Evolutionary conservation across 306 rosid species (phyloP).

Genomic region (Rubus idaeus): DNA sequence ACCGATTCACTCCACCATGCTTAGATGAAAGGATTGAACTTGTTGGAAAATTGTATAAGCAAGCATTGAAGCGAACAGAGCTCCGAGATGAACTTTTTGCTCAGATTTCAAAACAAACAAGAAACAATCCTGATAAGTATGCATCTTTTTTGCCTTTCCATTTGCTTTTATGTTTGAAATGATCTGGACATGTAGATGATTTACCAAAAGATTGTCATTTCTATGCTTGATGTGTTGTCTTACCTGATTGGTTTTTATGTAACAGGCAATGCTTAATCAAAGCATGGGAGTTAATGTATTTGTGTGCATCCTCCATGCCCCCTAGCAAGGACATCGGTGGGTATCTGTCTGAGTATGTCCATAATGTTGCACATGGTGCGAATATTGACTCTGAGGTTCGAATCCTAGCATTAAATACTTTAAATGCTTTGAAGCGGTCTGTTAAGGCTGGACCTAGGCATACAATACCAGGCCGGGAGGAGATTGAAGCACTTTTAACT

Average conservation of each 20-base stretch:
- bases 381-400: conserved; percentile 72
- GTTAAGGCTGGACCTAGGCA: conserved; percentile 96
- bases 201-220: conserved; percentile 15
- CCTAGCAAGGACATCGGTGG: conserved; percentile 89
- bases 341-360: conserved; percentile 85
- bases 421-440: conserved; percentile 84
- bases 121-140: conserved; percentile 88
- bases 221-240: conserved; percentile 15
- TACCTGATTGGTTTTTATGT: conserved; percentile 19
- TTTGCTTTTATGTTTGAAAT: conserved; percentile 15
- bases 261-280: conserved; percentile 75
- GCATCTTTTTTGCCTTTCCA: conserved; percentile 21
- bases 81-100: conserved; percentile 93
- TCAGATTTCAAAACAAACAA: conserved; percentile 90
- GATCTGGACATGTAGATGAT: conserved; percentile 7
- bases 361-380: conserved; percentile 61
- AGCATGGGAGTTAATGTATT: conserved; percentile 93
- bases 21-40: conserved; percentile 81
- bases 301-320: conserved; percentile 92
- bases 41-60: conserved; percentile 84
- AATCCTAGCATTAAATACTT: conserved; percentile 64
- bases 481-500: conserved; percentile 82
- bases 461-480: conserved; percentile 81
- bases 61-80: conserved; percentile 80
- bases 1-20: conserved; percentile 57